Percentiles rank a stretch among this genome's conserved stretches.
These are phyloP conservation scores for Penicillium canescens DNA, from an alignment of 495 filamentous ascomycete genomes.

Conservation along the genomic window DNA sequence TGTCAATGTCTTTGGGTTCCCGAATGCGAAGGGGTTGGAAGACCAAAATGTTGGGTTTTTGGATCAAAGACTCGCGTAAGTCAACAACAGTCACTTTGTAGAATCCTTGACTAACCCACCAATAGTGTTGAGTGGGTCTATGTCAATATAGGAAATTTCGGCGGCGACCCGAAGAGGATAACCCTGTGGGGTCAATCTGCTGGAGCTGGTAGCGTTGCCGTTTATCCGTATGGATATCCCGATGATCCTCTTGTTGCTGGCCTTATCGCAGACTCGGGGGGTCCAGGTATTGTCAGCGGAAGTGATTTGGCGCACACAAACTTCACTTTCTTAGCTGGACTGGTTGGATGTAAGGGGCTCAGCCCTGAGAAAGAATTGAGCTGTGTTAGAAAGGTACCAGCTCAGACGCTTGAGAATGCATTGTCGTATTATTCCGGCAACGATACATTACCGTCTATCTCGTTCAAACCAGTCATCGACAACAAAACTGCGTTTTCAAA, in stretches of 20 bases:
- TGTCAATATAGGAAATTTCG: constrained; percentile 23
- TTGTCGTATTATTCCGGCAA: constrained; percentile 9
- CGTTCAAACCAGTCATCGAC: constrained; percentile 18
- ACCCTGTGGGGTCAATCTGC: constrained; percentile 15
- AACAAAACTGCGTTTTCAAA: constrained; percentile 14
- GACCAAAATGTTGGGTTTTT: constrained; percentile 11
- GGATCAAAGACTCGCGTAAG: constrained; percentile 29
- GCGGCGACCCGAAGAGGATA: constrained; percentile 9
- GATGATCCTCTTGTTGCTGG: constrained; percentile 12
- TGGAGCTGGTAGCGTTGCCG: constrained; percentile 7
- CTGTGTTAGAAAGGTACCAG: constrained; percentile 12
- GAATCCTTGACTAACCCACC: neutral
- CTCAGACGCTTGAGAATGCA: constrained; percentile 6
- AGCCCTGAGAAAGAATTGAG: constrained; percentile 7
- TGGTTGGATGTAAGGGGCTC: constrained; percentile 12
- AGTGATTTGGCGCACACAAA: constrained; percentile 12
- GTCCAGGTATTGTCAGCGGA: constrained; percentile 1
- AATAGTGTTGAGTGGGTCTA: constrained; percentile 30
- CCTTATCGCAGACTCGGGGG: constrained; percentile 15
- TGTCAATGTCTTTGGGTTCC: constrained; percentile 14
- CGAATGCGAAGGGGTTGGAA: constrained; percentile 8
- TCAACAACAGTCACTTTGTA: neutral
- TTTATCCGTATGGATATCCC: constrained; percentile 9
- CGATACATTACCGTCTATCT: constrained; percentile 9
- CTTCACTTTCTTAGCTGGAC: constrained; percentile 16